Percentiles rank a stretch among this genome's conserved stretches.
Evolutionary conservation across 148 eudicot genomes (phyloP).

Genomic region (Vaccinium vitisidaea): DNA sequence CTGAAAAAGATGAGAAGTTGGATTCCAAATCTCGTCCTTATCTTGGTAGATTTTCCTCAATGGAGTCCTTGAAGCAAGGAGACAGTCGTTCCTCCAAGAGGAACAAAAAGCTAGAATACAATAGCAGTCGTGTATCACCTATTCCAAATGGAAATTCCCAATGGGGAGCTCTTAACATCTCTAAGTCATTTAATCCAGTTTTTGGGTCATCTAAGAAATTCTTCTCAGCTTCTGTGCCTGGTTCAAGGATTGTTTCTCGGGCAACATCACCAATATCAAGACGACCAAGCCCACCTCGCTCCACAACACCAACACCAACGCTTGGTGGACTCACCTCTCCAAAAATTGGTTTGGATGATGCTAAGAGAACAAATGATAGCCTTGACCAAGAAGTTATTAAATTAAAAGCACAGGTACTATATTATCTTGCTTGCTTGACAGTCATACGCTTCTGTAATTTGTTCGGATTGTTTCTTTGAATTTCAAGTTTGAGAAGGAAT

Average conservation of each 20-base stretch:
- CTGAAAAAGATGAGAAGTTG: constrained; percentile 68
- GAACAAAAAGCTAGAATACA: constrained; percentile 81
- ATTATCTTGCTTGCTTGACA: constrained; percentile 3
- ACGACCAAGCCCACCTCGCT: constrained; percentile 94
- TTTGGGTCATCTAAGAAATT: constrained; percentile 93
- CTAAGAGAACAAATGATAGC: constrained; percentile 54
- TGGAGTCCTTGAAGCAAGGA: constrained; percentile 60
- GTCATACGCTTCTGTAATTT: not conserved
- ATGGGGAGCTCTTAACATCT: constrained; percentile 68
- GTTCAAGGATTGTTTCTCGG: constrained; percentile 96
- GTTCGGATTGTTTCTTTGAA: not conserved
- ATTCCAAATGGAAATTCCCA: constrained; percentile 81
- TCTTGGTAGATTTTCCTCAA: constrained; percentile 81
- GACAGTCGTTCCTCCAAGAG: constrained; percentile 70
- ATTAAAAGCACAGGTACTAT: constrained; percentile 76
- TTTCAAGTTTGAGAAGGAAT: constrained; percentile 4
- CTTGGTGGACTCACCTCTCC: constrained; percentile 86
- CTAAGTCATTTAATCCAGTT: constrained; percentile 82
- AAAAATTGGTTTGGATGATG: constrained; percentile 49
- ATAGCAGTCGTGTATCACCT: constrained; percentile 96
- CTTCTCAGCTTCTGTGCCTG: constrained; percentile 98
- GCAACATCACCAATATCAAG: constrained; percentile 94
- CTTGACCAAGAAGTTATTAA: constrained; percentile 69
- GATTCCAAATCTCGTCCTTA: constrained; percentile 69
- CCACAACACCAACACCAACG: constrained; percentile 92